Percentiles rank a stretch among this genome's conserved stretches.
Conservation (phyloP, 75 land plant genomes). For the Azolla pinnata region DNA sequence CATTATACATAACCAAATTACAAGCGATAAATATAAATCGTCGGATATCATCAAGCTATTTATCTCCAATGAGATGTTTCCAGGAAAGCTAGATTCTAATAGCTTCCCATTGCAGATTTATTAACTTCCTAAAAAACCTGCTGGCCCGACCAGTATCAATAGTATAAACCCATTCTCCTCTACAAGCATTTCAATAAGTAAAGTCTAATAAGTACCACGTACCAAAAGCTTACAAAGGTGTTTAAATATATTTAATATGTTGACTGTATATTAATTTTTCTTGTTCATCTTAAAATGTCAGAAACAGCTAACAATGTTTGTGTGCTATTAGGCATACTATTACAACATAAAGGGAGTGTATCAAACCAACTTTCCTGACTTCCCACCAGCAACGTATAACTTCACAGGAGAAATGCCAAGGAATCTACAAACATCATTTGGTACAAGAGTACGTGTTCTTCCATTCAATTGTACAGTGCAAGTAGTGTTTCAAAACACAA, state of each 20-base stretch:
- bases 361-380: constrained; percentile 11
- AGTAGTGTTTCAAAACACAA: constrained; percentile 29
- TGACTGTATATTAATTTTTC: too few species aligned
- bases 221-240: too few species aligned
- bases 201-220: too few species aligned
- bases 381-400: constrained; percentile 19
- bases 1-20: background rate
- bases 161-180: too few species aligned
- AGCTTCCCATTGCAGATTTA: too few species aligned
- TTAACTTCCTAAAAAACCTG: constrained; percentile 25
- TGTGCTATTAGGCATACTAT: constrained; percentile 18
- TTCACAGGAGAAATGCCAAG: constrained; percentile 23
- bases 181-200: too few species aligned
- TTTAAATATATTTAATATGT: too few species aligned
- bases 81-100: too few species aligned
- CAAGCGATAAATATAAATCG: background rate
- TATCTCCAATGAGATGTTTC: constrained; percentile 36
- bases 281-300: too few species aligned
- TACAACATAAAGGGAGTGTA: constrained; percentile 13
- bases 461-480: constrained; percentile 28
- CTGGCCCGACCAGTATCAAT: too few species aligned
- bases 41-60: background rate
- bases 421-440: background rate
- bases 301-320: too few species aligned
- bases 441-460: constrained; percentile 9